These are phyloP conservation scores for Barnettozyma botsteinii DNA, from an alignment of 805 yeast genomes.

Conservation along the genomic window DNA sequence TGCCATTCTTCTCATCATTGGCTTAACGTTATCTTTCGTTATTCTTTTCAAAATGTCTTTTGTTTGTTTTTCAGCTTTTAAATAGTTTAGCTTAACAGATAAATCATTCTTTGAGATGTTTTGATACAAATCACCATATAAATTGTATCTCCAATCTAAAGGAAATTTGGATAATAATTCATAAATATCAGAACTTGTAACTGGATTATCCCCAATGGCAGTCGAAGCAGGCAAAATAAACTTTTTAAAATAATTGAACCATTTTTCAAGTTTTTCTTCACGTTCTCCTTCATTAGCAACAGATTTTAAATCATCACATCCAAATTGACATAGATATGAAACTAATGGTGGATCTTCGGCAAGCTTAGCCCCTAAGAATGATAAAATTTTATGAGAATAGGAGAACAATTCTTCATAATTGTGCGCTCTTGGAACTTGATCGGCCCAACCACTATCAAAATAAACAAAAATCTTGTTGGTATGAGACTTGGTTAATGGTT, in stretches of 20 bases:
- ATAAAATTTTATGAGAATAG: constrained; percentile 44
- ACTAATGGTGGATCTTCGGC: constrained; percentile 44
- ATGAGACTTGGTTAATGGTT: constrained; percentile 22
- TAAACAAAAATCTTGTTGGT: constrained; percentile 23
- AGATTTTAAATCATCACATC: constrained; percentile 31
- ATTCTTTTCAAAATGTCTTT: constrained; percentile 73
- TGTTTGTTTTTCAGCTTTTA: constrained; percentile 71
- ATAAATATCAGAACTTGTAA: constrained; percentile 56
- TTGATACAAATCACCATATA: constrained; percentile 74
- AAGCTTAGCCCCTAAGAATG: constrained; percentile 50
- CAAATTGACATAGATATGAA: constrained; percentile 58
- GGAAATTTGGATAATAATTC: constrained; percentile 48
- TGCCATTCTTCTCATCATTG: constrained; percentile 68
- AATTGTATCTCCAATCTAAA: constrained; percentile 58
- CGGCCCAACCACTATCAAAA: constrained; percentile 48
- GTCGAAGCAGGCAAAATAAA: constrained; percentile 54
- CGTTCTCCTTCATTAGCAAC: constrained; percentile 7
- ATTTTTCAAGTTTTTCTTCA: constrained; percentile 25
- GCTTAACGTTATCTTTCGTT: constrained; percentile 69
- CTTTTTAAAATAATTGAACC: constrained; percentile 62
- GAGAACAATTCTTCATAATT: constrained; percentile 39
- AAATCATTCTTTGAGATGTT: constrained; percentile 51
- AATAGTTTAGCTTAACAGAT: constrained; percentile 51
- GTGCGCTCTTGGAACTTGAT: constrained; percentile 32
- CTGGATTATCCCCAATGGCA: constrained; percentile 48